Evolutionary conservation across 2,329 filamentous ascomycete species (phyloP), one percentile per base, ranked within the genome.

Genomic region (Epichloe typhina): DNA sequence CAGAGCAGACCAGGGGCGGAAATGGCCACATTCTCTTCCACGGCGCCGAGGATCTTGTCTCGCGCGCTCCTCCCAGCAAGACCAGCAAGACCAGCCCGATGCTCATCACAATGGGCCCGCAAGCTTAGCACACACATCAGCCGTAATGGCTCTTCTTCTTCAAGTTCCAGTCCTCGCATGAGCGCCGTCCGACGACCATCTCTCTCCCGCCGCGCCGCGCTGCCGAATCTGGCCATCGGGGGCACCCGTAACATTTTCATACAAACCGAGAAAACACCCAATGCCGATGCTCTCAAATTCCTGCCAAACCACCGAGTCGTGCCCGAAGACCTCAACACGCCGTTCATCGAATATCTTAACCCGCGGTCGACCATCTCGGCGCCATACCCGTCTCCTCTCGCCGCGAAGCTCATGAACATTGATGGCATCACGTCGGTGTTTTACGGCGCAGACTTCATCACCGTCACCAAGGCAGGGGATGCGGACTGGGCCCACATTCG

Each of bases 211-310:
- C 61, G 46, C 54, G 52, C 12, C 15, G 31, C 31, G 13, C 31
- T 26, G 49, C 53, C 40, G 53, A 51, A 43, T 50, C 44, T 49
- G 50, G 48, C 21, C 53, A 50, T 48, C 55, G 44, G 50, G 50
- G 70, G 70, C 47, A 66, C 65, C 53, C 83, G 91, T 56, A 89
- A 82, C 23, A 95, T 98, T 68, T 98, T 97, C 73, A 98, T 98
- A 63, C 93, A 98, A 71, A 97, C 91, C 5, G 91, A 97, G 64
- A 80, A 78, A 57, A 98, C 93, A 1, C 93, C 93, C 26, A 98
- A 98, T 69, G 76, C 82, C n/a, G 89, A 97, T 72, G 90, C 89
- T 36, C 77, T 97, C 62, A 98, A 98, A 72, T 98, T 98, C 71
- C 79, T 94, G 39, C 93, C 93, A 2, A 95, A 96, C 69, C 83